phyloP scores from a whole-genome alignment of 73 alveolate species.

The Breviolum minutum region DNA sequence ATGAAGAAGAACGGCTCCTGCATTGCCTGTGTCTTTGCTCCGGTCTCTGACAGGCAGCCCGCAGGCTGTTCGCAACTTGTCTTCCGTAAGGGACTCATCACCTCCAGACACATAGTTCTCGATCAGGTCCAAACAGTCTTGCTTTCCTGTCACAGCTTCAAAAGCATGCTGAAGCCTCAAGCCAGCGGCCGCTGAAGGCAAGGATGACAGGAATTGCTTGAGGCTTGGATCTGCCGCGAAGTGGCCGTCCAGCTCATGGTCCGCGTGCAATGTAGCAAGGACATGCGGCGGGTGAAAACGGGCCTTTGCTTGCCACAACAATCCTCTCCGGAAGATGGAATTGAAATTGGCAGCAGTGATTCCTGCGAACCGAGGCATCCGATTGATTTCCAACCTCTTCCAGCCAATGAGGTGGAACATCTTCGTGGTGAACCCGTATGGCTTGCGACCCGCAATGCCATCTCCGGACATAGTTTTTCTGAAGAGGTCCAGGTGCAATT shows the following conservation, averaged over 20 bases:
- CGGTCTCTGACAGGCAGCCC: not conserved
- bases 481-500: no score
- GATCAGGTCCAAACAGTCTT: not conserved
- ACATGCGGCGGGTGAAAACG: not conserved
- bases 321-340: not conserved
- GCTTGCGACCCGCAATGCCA: slow-evolving; percentile 32
- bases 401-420: slow-evolving; percentile 27
- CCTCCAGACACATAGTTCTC: not conserved
- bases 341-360: not conserved
- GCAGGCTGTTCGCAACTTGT: not conserved
- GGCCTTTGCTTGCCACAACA: not conserved
- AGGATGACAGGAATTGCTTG: no score
- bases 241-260: no score
- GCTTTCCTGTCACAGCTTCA: not conserved
- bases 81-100: not conserved
- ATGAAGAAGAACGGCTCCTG: not conserved
- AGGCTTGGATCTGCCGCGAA: no score
- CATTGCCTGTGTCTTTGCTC: not conserved
- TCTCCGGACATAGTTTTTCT: slow-evolving; percentile 20
- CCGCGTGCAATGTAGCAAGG: no score
- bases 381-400: slow-evolving; percentile 30
- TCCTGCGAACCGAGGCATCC: not conserved
- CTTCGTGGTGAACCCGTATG: not conserved
- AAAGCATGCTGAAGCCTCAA: slow-evolving; percentile 5
- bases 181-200: no score